Conservation (phyloP, 805 yeast genomes). For the Candida schatavii region DNA sequence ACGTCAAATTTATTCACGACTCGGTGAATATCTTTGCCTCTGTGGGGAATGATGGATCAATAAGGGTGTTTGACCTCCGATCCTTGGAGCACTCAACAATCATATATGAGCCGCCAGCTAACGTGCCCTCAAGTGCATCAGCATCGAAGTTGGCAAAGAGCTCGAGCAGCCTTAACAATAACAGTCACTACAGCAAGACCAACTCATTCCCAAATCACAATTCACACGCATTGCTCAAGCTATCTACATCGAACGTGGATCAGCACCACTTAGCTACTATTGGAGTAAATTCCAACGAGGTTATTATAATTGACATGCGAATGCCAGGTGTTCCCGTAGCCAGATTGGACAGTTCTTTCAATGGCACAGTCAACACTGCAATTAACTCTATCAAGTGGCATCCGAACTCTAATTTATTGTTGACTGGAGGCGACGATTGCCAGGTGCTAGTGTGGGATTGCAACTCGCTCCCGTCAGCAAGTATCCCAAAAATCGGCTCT, state of each 20-base stretch:
- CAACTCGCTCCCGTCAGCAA: slow-evolving; percentile 15
- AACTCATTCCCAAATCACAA: slow-evolving; percentile 15
- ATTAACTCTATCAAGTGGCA: slow-evolving; percentile 84
- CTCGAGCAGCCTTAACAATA: not conserved
- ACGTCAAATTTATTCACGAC: slow-evolving; percentile 77
- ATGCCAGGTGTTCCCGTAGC: slow-evolving; percentile 80
- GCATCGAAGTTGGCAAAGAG: slow-evolving; percentile 1
- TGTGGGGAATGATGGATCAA: slow-evolving; percentile 94
- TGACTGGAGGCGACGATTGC: slow-evolving; percentile 71
- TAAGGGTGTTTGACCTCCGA: slow-evolving; percentile 86
- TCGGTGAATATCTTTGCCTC: slow-evolving; percentile 80
- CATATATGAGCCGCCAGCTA: slow-evolving; percentile 73
- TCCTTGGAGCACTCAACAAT: slow-evolving; percentile 91
- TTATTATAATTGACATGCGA: slow-evolving; percentile 77
- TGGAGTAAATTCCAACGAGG: slow-evolving; percentile 63
- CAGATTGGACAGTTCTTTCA: slow-evolving; percentile 56
- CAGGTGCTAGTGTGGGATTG: slow-evolving; percentile 72
- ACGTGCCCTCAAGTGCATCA: slow-evolving; percentile 7
- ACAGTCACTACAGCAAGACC: not conserved
- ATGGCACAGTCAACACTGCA: slow-evolving; percentile 51
- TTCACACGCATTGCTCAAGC: slow-evolving; percentile 62
- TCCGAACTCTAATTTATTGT: slow-evolving; percentile 61
- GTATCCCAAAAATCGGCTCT: slow-evolving; percentile 13
- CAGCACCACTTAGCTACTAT: slow-evolving; percentile 82
- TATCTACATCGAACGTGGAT: slow-evolving; percentile 77